These are phyloP conservation scores for Ceraceosorus guamensis DNA, from an alignment of 1,284 basidiomycete genomes.

Conservation along the genomic window DNA sequence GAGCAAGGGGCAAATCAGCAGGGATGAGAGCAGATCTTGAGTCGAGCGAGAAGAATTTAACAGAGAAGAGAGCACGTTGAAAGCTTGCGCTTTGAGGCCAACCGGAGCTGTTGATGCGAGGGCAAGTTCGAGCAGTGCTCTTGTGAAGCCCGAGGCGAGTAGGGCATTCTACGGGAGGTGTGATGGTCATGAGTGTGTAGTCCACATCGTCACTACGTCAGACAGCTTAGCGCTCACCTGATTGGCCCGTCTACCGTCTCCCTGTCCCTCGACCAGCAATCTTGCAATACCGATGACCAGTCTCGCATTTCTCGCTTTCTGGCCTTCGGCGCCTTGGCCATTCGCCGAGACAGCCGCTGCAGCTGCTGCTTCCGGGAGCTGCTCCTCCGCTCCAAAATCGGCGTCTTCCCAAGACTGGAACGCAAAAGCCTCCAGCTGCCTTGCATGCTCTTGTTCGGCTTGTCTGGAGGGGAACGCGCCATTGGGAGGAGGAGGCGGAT, in stretches of 20 bases:
- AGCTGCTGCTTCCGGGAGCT: not conserved
- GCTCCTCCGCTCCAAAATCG: not conserved
- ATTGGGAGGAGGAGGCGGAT: conserved; percentile 61
- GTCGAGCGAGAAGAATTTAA: conserved; percentile 46
- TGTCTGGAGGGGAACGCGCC: conserved; percentile 54
- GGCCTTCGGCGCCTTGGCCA: conserved; percentile 42
- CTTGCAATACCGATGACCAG: conserved; percentile 73
- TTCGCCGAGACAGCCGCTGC: not conserved
- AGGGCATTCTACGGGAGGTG: conserved; percentile 50
- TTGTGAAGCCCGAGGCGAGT: conserved; percentile 59
- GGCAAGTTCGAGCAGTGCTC: conserved; percentile 77
- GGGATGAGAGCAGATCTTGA: conserved; percentile 52
- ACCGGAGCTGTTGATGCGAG: conserved; percentile 87
- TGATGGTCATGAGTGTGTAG: not conserved
- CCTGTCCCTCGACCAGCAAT: conserved; percentile 53
- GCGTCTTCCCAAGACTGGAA: conserved; percentile 73
- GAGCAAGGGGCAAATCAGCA: conserved; percentile 30
- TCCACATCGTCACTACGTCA: not conserved
- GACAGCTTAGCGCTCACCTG: conserved; percentile 11
- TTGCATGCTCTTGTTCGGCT: conserved; percentile 49
- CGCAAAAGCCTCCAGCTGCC: conserved; percentile 75
- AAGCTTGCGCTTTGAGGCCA: conserved; percentile 62
- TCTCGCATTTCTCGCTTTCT: conserved; percentile 71
- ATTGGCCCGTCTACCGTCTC: conserved; percentile 54
- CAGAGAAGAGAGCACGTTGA: conserved; percentile 59